Base-by-base conservation (phyloP, 2,329 filamentous ascomycete genomes). In the Byssochlamys sp. region DNA sequence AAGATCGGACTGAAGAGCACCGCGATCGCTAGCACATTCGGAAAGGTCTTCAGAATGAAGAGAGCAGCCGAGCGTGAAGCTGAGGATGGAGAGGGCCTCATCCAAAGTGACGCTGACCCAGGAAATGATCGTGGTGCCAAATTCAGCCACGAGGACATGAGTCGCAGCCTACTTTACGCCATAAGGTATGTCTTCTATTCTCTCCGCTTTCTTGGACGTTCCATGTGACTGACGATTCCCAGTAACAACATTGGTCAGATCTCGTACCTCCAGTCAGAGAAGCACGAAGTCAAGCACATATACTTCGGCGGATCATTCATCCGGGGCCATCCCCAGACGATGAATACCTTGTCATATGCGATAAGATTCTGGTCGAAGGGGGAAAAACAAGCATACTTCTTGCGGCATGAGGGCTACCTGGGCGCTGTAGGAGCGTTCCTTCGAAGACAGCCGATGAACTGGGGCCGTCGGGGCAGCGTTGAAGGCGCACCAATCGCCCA, bases 191-290 rank as follows among this genome's bases (percentile, higher is more conserved):
- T 61, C 39, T 27, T 63, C 61, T 57, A 55, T 58, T 48, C 58
- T 61, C 31, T 24, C n/a, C 10, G 6, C 25, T 10, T 27, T 7
- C 10, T 54, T 19, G 12, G 45, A 27, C 19, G 12, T 12, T 31
- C 28, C 6, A 39, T 39, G 2, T 54, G 29, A 52, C 71, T 74
- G 2, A 29, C 4, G 29, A 31, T n/a, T 45, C 19, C 4, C 65
- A 92, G 88, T 71, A 97, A 97, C 78, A 97, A 97, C 75, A 96
- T 97, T 62, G 94, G 94, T 14, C 94, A 99, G 77, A 95, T 99
- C 66, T 91, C 94, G 50, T 96, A 94, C 72, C 80, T 99, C n/a
- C 94, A 97, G 71, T 94, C 90, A 4, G 91, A 96, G 71, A 94
- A 96, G 69, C 92, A 99, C 75, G 84, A 87, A 52, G 80, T 97